Conservation (phyloP, 1,139 yeast genomes). For the Hyphopichia khmerensis region DNA sequence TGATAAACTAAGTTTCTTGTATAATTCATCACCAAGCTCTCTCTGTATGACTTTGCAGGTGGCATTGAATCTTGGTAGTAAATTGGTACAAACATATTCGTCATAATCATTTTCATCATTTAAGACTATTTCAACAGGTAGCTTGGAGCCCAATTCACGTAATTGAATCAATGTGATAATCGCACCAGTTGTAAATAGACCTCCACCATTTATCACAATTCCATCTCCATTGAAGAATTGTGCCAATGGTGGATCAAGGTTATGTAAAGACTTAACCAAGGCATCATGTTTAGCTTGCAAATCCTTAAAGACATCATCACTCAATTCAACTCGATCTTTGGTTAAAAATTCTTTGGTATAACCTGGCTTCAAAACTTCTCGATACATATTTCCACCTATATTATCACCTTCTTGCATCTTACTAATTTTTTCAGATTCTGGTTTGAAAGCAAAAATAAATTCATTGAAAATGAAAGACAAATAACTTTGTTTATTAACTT, state of each 20-base stretch:
- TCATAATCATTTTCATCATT: conserved; percentile 16
- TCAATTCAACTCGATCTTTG: conserved; percentile 12
- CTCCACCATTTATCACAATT: conserved; percentile 19
- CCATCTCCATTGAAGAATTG: conserved; percentile 21
- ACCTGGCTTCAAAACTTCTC: conserved; percentile 12
- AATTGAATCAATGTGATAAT: conserved; percentile 19
- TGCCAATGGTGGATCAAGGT: conserved; percentile 19
- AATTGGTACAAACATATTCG: conserved; percentile 14
- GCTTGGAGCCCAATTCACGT: conserved; percentile 20
- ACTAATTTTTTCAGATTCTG: conserved; percentile 12
- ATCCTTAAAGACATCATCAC: conserved; percentile 12
- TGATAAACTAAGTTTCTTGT: conserved; percentile 13
- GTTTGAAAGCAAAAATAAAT: conserved; percentile 8
- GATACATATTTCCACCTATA: conserved; percentile 11
- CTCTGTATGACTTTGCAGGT: conserved; percentile 12
- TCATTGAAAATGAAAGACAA: conserved; percentile 5
- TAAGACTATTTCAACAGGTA: conserved; percentile 22
- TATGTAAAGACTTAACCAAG: conserved; percentile 14
- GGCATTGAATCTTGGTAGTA: conserved; percentile 14
- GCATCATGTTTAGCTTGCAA: conserved; percentile 16
- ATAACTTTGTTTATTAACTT: conserved; percentile 8
- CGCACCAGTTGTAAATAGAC: conserved; percentile 13
- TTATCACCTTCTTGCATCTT: conserved; percentile 13
- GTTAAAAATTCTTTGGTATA: conserved; percentile 12
- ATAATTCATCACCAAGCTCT: conserved; percentile 17